These are phyloP conservation scores for Trametes gibbosa DNA, from an alignment of 768 basidiomycete genomes.

Conservation along the genomic window DNA sequence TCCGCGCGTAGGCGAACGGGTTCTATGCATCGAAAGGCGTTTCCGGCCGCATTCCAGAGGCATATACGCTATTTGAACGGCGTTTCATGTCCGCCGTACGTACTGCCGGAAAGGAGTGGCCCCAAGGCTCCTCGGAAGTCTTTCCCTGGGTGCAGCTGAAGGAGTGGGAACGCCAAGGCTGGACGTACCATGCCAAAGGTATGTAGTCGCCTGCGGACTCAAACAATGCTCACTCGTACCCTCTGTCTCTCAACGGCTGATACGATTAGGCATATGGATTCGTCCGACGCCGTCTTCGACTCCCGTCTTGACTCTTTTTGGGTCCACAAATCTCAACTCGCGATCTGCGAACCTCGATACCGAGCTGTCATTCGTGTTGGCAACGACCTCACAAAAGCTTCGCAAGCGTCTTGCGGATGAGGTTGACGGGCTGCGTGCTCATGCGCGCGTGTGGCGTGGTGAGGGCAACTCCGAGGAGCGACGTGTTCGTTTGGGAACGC, in stretches of 20 bases:
- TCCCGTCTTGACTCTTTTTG: conserved; percentile 81
- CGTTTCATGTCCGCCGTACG: conserved; percentile 71
- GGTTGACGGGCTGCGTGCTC: conserved; percentile 46
- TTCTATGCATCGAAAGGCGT: conserved; percentile 89
- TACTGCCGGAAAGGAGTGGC: conserved; percentile 39
- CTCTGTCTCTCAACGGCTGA: neutral
- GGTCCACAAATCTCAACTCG: conserved; percentile 92
- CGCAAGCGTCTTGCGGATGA: conserved; percentile 52
- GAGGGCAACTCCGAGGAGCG: conserved; percentile 35
- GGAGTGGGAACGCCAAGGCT: conserved; percentile 87
- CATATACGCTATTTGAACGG: conserved; percentile 85
- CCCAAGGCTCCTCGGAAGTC: conserved; percentile 18
- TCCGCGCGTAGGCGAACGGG: conserved; percentile 76
- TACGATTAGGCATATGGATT: conserved; percentile 73
- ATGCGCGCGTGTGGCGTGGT: conserved; percentile 60
- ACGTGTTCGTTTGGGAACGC: conserved; percentile 61
- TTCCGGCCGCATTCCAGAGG: conserved; percentile 93
- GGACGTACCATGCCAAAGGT: conserved; percentile 99
- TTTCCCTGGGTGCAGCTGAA: conserved; percentile 62
- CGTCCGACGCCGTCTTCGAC: conserved; percentile 50
- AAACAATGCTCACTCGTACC: neutral
- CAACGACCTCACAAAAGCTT: conserved; percentile 55
- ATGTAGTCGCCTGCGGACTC: conserved; percentile 10
- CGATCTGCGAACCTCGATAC: conserved; percentile 89
- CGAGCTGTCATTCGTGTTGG: conserved; percentile 85